A percentile compares a stretch with the other conserved stretches of the same genome.
Conservation (phyloP, 768 basidiomycete genomes). For the Coprinopsis sp. region DNA sequence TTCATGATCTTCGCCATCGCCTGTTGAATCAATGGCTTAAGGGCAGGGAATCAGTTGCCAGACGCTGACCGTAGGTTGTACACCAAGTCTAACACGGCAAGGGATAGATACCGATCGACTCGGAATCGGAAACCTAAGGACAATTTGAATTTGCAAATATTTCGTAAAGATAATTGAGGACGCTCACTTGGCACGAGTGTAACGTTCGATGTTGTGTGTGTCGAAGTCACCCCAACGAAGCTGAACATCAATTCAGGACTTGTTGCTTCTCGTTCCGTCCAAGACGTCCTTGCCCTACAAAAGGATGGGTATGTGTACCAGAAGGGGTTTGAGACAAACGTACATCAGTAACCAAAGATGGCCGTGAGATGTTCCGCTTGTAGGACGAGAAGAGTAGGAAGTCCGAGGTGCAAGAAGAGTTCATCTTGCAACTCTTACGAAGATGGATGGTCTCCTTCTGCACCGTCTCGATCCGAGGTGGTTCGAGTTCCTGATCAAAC, state of each 20-base stretch:
- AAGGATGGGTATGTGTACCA: not conserved
- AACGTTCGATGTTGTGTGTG: conserved; percentile 97
- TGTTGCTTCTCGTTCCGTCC: conserved; percentile 97
- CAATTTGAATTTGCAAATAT: not conserved
- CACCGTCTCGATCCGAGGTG: conserved; percentile 96
- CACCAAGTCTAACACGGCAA: conserved; percentile 97
- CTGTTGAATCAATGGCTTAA: conserved; percentile 97
- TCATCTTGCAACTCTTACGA: conserved; percentile 99
- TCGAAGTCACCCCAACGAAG: conserved; percentile 98
- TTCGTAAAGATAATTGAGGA: not conserved
- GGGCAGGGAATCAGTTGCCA: conserved; percentile 98
- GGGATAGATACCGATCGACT: conserved; percentile 98
- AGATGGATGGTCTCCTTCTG: conserved; percentile 99
- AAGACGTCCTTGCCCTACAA: conserved; percentile 84
- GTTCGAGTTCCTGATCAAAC: conserved; percentile 97
- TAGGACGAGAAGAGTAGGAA: conserved; percentile 92
- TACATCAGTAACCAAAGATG: conserved; percentile 91
- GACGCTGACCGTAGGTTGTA: conserved; percentile 99
- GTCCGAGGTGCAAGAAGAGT: conserved; percentile 97
- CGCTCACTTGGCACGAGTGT: conserved; percentile 92
- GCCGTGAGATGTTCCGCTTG: conserved; percentile 99
- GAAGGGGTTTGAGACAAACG: conserved; percentile 21
- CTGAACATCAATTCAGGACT: conserved; percentile 98
- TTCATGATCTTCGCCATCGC: conserved; percentile 99
- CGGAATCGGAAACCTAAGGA: conserved; percentile 80